These are phyloP conservation scores for Phytopythium ostracodes DNA, from an alignment of 352 stramenopile genomes.

Conservation along the genomic window DNA sequence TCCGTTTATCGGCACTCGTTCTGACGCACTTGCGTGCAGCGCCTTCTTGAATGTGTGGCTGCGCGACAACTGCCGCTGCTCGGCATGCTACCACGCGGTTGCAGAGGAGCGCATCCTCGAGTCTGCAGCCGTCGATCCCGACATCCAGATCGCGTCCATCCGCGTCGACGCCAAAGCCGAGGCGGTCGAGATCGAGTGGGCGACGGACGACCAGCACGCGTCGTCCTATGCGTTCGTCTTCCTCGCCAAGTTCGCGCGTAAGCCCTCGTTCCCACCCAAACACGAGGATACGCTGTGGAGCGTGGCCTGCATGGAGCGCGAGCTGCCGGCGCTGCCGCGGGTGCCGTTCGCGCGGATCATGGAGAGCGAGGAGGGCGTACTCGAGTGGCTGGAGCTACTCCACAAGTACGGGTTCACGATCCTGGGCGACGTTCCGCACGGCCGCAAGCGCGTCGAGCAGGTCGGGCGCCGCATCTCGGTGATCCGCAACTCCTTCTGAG, in stretches of 20 bases:
- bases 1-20: background rate
- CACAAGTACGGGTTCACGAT: conserved; percentile 29
- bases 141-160: conserved; percentile 15
- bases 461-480: conserved; percentile 25
- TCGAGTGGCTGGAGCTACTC: conserved; percentile 26
- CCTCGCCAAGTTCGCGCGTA: conserved; percentile 17
- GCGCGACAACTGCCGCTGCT: conserved; percentile 28
- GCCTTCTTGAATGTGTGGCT: conserved; percentile 25
- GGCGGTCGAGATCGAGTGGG: conserved; percentile 16
- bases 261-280: conserved; percentile 11
- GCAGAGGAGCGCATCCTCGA: conserved; percentile 27
- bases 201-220: conserved; percentile 11
- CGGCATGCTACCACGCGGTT: conserved; percentile 23
- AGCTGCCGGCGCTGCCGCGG: conserved; percentile 17
- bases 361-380: conserved; percentile 18
- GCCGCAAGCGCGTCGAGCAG: conserved; percentile 16
- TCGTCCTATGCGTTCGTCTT: conserved; percentile 20
- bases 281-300: conserved; percentile 22
- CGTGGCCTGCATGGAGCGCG: conserved; percentile 14
- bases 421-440: conserved; percentile 18
- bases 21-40: conserved; percentile 4
- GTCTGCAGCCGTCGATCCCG: conserved; percentile 16
- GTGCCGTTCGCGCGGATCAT: conserved; percentile 21
- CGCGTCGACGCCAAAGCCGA: conserved; percentile 7
- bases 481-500: conserved; percentile 80